Conservation (phyloP, 345 rosid species). For the Salix udensis region DNA sequence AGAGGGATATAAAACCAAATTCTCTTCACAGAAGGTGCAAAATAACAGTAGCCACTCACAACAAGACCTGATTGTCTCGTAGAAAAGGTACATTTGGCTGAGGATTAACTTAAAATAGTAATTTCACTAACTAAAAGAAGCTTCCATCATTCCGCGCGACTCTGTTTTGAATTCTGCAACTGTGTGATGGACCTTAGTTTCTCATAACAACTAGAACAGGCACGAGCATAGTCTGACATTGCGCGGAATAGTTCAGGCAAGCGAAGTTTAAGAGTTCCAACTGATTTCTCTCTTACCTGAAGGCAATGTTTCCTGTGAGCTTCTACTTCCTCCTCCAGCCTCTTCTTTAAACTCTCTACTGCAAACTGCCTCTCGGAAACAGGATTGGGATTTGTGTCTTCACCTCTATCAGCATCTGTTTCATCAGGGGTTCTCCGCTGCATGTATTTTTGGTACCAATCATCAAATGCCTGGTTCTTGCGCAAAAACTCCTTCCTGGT, state of each 20-base stretch:
- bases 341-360: constrained; percentile 70
- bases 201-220: constrained; percentile 64
- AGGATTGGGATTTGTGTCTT: constrained; percentile 50
- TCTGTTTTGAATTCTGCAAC: constrained; percentile 30
- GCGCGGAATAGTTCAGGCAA: constrained; percentile 87
- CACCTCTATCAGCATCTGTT: constrained; percentile 49
- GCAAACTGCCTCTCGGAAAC: constrained; percentile 62
- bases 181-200: constrained; percentile 46
- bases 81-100: neutral
- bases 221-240: constrained; percentile 62
- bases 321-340: constrained; percentile 67
- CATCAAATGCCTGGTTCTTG: constrained; percentile 78
- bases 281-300: constrained; percentile 89
- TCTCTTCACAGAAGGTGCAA: neutral
- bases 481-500: constrained; percentile 60
- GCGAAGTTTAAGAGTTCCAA: constrained; percentile 69
- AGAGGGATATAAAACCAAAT: neutral
- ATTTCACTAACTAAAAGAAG: constrained; percentile 6
- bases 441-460: constrained; percentile 77
- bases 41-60: neutral
- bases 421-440: constrained; percentile 50
- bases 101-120: neutral
- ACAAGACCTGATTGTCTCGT: neutral
- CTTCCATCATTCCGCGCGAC: constrained; percentile 9
- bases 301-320: constrained; percentile 64